Evolutionary conservation across 75 land plant genomes (phyloP).

Genomic region (Isoetes taiwanensis): DNA sequence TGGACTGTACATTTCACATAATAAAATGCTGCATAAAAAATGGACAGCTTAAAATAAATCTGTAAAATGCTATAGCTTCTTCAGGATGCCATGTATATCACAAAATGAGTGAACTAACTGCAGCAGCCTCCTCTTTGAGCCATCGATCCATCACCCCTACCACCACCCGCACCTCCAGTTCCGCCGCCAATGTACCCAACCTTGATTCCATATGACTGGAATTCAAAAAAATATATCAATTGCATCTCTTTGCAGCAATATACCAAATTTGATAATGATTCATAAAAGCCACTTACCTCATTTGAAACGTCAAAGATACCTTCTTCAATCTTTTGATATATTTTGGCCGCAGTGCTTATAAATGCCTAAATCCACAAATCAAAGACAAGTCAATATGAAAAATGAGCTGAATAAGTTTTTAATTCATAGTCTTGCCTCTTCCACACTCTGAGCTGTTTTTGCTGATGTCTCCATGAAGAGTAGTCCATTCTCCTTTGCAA

Average conservation of each 20-base stretch:
- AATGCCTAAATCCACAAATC: conserved; percentile 51
- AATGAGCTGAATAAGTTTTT: not conserved
- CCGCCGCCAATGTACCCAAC: conserved; percentile 71
- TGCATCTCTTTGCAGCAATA: not conserved
- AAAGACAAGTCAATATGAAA: not conserved
- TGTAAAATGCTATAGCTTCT: no score
- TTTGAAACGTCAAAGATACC: conserved; percentile 95
- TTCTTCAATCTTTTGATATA: conserved; percentile 85
- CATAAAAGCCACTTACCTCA: conserved; percentile 44
- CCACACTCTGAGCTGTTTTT: conserved; percentile 89
- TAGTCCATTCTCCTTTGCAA: conserved; percentile 88
- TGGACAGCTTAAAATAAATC: no score
- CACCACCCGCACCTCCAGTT: conserved; percentile 39
- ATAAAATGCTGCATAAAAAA: no score
- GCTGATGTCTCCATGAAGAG: conserved; percentile 97
- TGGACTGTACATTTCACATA: no score
- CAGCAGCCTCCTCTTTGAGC: conserved; percentile 79
- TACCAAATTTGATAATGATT: not conserved
- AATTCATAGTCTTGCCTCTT: conserved; percentile 52
- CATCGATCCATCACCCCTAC: conserved; percentile 41
- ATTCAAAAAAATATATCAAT: conserved; percentile 3
- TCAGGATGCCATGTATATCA: no score
- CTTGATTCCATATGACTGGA: conserved; percentile 83
- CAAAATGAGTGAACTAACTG: no score
- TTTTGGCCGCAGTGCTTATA: conserved; percentile 75